Evolutionary conservation across 148 eudicot species (phyloP), one percentile per base, ranked within the genome.

Genomic region (Vaccinium darrowii): DNA sequence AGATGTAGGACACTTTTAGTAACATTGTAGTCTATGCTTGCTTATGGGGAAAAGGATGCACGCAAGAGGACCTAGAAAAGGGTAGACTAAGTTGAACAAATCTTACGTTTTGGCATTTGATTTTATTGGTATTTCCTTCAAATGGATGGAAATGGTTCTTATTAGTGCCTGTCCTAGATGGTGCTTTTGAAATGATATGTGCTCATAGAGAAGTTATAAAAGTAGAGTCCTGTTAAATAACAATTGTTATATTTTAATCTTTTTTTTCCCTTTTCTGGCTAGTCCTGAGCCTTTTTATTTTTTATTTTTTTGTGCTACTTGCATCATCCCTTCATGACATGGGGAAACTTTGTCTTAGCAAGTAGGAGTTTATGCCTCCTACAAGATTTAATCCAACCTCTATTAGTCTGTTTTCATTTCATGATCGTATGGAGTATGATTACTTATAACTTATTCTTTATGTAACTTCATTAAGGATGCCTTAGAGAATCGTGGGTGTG

Each of bases 111-210:
- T 73, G 51, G 77, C 21, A 19, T 73, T 73, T 14, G 15, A 11
- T 27, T 67, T 25, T 25, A 23, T 67, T 67, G 49, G 5, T 25
- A 72, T 33, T 33, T 12, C 43, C 43, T 14, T 72, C 49, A 15
- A 72, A 72, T 33, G 76, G n/a, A 72, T 33, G 76, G 76, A 30
- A 72, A 72, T 72, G 49, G 49, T 36, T 73, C 51, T 33, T n/a
- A 33, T 19, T 11, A 39, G 77, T 16, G 77, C 51, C 16, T 73
- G 50, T 39, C 51, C 16, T 11, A 36, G n/a, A 73, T 73, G 77
- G 50, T 73, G 77, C 77, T 73, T 73, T 36, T 73, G 74, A 16
- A 69, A 69, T 69, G 74, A 2, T 69, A 69, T 73, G 19, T 36
- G 18, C 50, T 73, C 77, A 39, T 73, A 18, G 50, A 39, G 49